These are phyloP conservation scores for Colletotrichum costaricense DNA, from an alignment of 2,329 filamentous ascomycete species.

Conservation along the genomic window DNA sequence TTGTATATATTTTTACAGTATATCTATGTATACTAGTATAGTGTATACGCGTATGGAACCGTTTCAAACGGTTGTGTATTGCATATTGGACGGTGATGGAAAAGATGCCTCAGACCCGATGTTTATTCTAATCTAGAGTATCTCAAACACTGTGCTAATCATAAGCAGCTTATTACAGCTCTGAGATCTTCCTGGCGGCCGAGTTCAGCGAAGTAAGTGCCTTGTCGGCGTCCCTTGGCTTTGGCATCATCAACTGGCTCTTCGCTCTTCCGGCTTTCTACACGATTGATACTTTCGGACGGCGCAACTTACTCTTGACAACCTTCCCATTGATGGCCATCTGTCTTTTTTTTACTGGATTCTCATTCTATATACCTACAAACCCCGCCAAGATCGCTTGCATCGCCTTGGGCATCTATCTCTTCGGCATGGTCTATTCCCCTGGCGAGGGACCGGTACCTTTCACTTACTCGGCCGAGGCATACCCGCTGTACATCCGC, in stretches of 20 bases:
- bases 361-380: constrained; percentile 57
- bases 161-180: constrained; percentile 65
- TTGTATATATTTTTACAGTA: too few relatives aligned
- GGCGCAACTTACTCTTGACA: constrained; percentile 70
- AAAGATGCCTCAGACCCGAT: too few relatives aligned
- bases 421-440: constrained; percentile 63
- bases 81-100: too few relatives aligned
- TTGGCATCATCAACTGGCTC: constrained; percentile 73
- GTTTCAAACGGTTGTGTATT: too few relatives aligned
- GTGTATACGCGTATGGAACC: too few relatives aligned
- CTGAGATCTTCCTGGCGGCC: constrained; percentile 69
- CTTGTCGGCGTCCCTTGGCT: constrained; percentile 71
- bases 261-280: constrained; percentile 73
- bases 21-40: too few relatives aligned
- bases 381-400: constrained; percentile 51
- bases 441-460: constrained; percentile 73
- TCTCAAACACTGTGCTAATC: too few relatives aligned
- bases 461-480: constrained; percentile 76
- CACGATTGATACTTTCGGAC: constrained; percentile 76
- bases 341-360: constrained; percentile 59
- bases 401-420: constrained; percentile 60
- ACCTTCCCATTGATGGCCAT: constrained; percentile 75
- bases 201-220: constrained; percentile 63
- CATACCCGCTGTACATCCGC: constrained; percentile 72
- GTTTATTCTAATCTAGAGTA: too few relatives aligned